Evolutionary conservation across 2,329 filamentous ascomycete species (phyloP).

Genomic region (Aspergillus aculeatinus): DNA sequence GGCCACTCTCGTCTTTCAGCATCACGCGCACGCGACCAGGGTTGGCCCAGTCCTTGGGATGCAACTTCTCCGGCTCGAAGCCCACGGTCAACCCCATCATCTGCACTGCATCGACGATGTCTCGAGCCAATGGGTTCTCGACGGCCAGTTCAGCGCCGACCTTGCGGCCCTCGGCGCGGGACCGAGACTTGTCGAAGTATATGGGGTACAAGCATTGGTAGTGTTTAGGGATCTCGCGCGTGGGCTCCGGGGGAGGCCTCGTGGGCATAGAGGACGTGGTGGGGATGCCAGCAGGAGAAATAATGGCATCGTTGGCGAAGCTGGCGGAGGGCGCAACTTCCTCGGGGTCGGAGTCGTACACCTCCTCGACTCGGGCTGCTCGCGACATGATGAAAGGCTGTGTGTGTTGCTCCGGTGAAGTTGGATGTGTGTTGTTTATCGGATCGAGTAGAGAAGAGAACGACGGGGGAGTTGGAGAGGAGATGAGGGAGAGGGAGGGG

Average conservation of each 20-base stretch:
- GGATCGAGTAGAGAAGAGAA: too few species aligned
- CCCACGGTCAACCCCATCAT: conserved; percentile 62
- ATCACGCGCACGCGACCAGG: conserved; percentile 83
- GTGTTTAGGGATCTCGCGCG: conserved; percentile 63
- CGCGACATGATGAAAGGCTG: conserved; percentile 62
- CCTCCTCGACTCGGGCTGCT: conserved; percentile 85
- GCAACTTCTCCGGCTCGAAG: conserved; percentile 86
- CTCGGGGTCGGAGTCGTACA: conserved; percentile 86
- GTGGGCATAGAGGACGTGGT: conserved; percentile 26
- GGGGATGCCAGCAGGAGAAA: conserved; percentile 38
- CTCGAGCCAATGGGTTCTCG: conserved; percentile 78
- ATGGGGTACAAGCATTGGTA: conserved; percentile 92
- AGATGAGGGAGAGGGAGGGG: background rate
- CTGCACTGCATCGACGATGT: conserved; percentile 83
- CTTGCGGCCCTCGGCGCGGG: conserved; percentile 75
- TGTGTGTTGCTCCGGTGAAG: background rate
- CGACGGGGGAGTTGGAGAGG: background rate
- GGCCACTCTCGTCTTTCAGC: conserved; percentile 59
- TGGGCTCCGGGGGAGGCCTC: conserved; percentile 43
- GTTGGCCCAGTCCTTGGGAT: conserved; percentile 97
- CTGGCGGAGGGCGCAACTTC: conserved; percentile 64
- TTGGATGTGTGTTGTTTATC: background rate
- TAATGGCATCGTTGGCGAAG: conserved; percentile 50
- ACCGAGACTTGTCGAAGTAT: conserved; percentile 76
- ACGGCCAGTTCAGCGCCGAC: conserved; percentile 73